Base-by-base conservation (phyloP, 1,284 basidiomycete species). In the Puccinia horiana region DNA sequence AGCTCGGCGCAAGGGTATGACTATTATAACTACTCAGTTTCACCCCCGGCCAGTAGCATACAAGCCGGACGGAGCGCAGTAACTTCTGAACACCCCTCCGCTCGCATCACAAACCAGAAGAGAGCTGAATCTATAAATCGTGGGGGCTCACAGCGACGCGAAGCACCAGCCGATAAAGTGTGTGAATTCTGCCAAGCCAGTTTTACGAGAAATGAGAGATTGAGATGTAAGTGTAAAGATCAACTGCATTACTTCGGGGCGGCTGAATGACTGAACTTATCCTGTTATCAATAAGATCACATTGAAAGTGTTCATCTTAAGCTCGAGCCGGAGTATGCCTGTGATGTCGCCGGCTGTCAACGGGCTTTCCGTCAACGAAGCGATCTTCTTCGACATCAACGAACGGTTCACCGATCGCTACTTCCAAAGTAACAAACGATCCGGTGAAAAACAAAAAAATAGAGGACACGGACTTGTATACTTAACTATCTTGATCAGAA, bases 121-220 rank as follows among this genome's bases (percentile, higher is more conserved):
- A 78, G 76, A 54, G 35, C 61, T 3, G 56, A 78, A 35, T 69
- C 76, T 2, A 44, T 78, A 8, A 78, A 78, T 54, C 76, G 76
- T 37, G 76, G 76, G 18, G 76, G 76, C 11, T 69, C 61, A 23
- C 29, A 32, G 5, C 61, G 76, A 32, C 61, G 76, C 26, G 56
- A 47, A 37, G 76, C 76, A 29, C 76, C 76, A 16, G 76, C 76
- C 23, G 61, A 78, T 37, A 78, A 78, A 58, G 32, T 78, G 9
- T 80, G 77, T 47, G 49, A 29, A 26, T 49, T 37, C 23, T 80
- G 77, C 56, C 65, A 52, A 44, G 47, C 47, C 32, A 69, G 65
- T 23, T 80, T 80, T 42, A 80, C 77, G 1, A 80, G 77, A 44
- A 80, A 80, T 80, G 77, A 80, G 37, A 80, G 77, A 80, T 72